phyloP scores from a whole-genome alignment of 2,329 filamentous ascomycete genomes.

The Teratosphaeriaceae sp. region DNA sequence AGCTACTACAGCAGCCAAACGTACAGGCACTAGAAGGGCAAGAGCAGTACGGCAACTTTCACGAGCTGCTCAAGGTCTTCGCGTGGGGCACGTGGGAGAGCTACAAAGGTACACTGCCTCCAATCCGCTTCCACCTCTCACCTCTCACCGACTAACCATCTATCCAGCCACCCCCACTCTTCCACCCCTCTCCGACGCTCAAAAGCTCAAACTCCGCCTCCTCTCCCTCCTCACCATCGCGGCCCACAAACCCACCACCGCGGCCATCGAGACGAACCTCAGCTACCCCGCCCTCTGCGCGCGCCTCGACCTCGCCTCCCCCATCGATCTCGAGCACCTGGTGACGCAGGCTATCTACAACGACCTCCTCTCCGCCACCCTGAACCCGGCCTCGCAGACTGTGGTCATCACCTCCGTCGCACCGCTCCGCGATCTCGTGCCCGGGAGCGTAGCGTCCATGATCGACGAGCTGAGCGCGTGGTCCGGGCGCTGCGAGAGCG shows the following conservation, averaged over 20 bases:
- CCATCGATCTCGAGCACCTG: conserved; percentile 72
- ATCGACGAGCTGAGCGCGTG: conserved; percentile 63
- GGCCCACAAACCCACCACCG: conserved; percentile 39
- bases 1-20: conserved; percentile 76
- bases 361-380: conserved; percentile 70
- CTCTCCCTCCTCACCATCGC: conserved; percentile 81
- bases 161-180: conserved; percentile 45
- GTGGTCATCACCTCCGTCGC: conserved; percentile 76
- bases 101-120: conserved; percentile 52
- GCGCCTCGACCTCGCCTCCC: conserved; percentile 59
- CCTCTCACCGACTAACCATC: too few relatives aligned
- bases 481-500: conserved; percentile 69
- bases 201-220: conserved; percentile 80
- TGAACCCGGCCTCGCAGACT: conserved; percentile 68
- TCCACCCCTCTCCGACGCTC: conserved; percentile 63
- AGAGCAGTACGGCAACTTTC: conserved; percentile 56
- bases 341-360: conserved; percentile 85
- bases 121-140: too few relatives aligned
- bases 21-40: conserved; percentile 64
- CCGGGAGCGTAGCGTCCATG: conserved; percentile 63
- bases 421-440: conserved; percentile 77
- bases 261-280: conserved; percentile 50
- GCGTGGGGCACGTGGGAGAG: conserved; percentile 82
- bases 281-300: conserved; percentile 64
- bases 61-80: conserved; percentile 78